Evolutionary conservation across 176 grass and related monocot species (phyloP), one percentile per base, ranked within the genome.

Genomic region (Oryza longistaminata): DNA sequence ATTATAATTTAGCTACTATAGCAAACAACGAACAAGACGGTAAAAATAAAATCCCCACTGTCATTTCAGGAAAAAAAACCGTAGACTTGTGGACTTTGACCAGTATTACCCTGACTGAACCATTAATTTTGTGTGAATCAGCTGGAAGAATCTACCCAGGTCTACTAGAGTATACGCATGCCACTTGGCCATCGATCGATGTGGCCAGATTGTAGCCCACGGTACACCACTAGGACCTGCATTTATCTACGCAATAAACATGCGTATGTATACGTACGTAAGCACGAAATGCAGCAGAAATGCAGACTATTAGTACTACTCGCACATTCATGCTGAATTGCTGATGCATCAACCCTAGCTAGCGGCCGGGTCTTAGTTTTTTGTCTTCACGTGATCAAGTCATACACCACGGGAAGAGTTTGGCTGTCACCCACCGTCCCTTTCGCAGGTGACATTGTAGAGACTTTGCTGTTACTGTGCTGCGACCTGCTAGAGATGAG

Each of bases 31-130:
- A 27, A 19, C 33, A 60, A 2, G 44, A 37, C 52, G 19, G 53
- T 14, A 2, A 4, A 11, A 48, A 52, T 46, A 27, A 74, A 72
- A 76, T 25, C 35, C 7, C 39, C 62, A 11, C 44, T n/a, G 11
- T 12, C 34, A 11, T 45, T 9, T 49, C 65, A 34, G 37, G 10
- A 34, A 31, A 31, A 31, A 48, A 48, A 49, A 14, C 4, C 17
- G 27, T 37, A 6, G 60, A 79, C 68, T 79, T 79, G 9, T 66
- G 73, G 87, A 79, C 75, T 79, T 83, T 55, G 68, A 88, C 81
- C 19, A 35, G 11, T 6, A 10, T 10, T 11, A 15, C 2, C 34
- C 5, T n/a, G 39, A 11, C 6, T 12, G 27, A 37, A 49, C 17
- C 19, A 19, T 24, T 35, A 5, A 35, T 3, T 44, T 1, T 66